phyloP scores from a whole-genome alignment of 2,329 filamentous ascomycete species.

The Colletotrichum sp. region DNA sequence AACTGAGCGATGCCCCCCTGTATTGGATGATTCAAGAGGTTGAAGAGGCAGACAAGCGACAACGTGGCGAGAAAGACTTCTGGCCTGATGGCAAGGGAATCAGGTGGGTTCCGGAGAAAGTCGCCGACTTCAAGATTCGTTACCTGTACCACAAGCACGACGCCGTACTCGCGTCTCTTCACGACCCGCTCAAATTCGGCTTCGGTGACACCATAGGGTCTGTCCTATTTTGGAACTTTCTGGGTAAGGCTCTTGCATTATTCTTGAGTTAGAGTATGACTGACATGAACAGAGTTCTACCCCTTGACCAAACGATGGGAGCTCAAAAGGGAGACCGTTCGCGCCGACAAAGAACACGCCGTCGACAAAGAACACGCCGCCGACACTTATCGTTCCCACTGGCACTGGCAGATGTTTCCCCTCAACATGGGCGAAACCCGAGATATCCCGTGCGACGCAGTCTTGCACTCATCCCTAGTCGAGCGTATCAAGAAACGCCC shows the following conservation, averaged over 20 bases:
- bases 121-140: slow-evolving; percentile 31
- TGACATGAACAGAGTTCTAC: neutral
- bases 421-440: slow-evolving; percentile 40
- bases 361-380: neutral
- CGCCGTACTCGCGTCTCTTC: slow-evolving; percentile 36
- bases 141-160: slow-evolving; percentile 25
- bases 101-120: slow-evolving; percentile 32
- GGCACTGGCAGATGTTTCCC: slow-evolving; percentile 39
- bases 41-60: slow-evolving; percentile 31
- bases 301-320: slow-evolving; percentile 46
- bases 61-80: neutral
- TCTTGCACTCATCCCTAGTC: slow-evolving; percentile 40
- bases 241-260: slow-evolving; percentile 34
- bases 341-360: neutral
- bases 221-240: slow-evolving; percentile 46
- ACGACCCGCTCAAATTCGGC: slow-evolving; percentile 42
- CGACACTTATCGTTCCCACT: slow-evolving; percentile 19
- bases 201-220: slow-evolving; percentile 37
- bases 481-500: neutral
- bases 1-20: slow-evolving; percentile 55
- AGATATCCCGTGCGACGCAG: slow-evolving; percentile 43
- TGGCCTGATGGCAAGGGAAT: neutral
- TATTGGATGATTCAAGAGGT: slow-evolving; percentile 59
- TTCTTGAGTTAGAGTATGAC: neutral
- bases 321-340: slow-evolving; percentile 18